Evolutionary conservation across 2,329 filamentous ascomycete species (phyloP).

Genomic region (Calonectria leucothoes): DNA sequence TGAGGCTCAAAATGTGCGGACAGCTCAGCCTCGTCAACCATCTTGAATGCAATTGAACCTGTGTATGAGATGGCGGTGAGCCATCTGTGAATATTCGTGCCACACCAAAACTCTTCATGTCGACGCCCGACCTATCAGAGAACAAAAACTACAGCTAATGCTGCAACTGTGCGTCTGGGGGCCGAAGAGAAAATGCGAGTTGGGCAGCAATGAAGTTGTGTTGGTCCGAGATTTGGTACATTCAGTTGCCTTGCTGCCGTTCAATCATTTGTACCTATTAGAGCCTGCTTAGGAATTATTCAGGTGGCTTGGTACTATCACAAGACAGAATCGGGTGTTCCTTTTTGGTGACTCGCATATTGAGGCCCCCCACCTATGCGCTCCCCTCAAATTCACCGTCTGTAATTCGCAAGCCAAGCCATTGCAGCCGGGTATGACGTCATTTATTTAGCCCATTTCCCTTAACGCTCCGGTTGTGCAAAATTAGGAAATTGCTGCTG

Average conservation of each 20-base stretch:
- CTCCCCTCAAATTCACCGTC: not conserved
- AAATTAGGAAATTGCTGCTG: not conserved
- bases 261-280: not conserved
- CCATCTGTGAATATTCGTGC: not conserved
- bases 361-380: not conserved
- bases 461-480: not conserved
- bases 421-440: not conserved
- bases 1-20: not conserved
- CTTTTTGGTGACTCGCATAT: not conserved
- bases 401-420: not conserved
- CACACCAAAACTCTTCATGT: not conserved
- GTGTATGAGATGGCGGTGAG: not conserved
- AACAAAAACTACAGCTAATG: not conserved
- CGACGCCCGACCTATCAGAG: not conserved
- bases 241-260: not conserved
- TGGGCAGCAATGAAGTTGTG: not conserved
- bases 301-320: not conserved
- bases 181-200: not conserved
- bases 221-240: not conserved
- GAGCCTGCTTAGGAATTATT: not conserved
- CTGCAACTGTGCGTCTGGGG: not conserved
- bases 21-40: not conserved
- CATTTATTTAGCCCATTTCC: not conserved
- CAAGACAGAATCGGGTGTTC: not conserved
- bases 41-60: not conserved